Evolutionary conservation across 2,329 filamentous ascomycete genomes (phyloP).

Genomic region (Pezicula neosporulosa): DNA sequence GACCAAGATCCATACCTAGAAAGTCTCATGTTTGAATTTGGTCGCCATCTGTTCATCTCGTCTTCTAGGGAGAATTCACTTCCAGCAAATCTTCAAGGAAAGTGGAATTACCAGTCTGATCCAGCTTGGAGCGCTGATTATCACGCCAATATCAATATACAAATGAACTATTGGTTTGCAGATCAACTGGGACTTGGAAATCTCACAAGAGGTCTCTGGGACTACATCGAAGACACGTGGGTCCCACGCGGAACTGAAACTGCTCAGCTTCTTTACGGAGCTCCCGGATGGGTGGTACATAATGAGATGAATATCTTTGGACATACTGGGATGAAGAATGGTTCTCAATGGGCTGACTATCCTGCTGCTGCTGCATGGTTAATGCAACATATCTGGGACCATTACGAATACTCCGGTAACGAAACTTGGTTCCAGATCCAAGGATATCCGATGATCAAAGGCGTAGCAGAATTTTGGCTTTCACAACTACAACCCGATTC

Average conservation of each 20-base stretch:
- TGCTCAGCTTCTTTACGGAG: conserved; percentile 49
- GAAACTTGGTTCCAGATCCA: conserved; percentile 39
- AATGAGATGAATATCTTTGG: conserved; percentile 58
- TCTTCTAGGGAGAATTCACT: conserved; percentile 48
- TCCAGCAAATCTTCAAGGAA: conserved; percentile 54
- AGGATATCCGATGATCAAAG: conserved; percentile 52
- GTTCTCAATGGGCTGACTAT: conserved; percentile 37
- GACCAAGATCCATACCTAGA: conserved; percentile 49
- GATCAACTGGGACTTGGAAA: conserved; percentile 48
- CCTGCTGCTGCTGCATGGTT: conserved; percentile 52
- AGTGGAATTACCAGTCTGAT: conserved; percentile 44
- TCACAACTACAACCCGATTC: conserved; percentile 47
- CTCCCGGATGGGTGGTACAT: conserved; percentile 51
- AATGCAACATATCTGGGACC: conserved; percentile 56
- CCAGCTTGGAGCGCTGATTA: conserved; percentile 53
- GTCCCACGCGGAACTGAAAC: conserved; percentile 49
- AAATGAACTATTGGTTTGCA: conserved; percentile 59
- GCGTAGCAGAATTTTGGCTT: conserved; percentile 52
- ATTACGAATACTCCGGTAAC: conserved; percentile 50
- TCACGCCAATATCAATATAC: conserved; percentile 55
- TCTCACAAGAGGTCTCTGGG: conserved; percentile 44
- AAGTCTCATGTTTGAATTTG: conserved; percentile 48
- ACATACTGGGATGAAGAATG: conserved; percentile 47
- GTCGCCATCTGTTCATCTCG: conserved; percentile 50
- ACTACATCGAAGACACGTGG: conserved; percentile 52